Evolutionary conservation across 108 stramenopile species (phyloP).

Genomic region (Epithemia pelagica): DNA sequence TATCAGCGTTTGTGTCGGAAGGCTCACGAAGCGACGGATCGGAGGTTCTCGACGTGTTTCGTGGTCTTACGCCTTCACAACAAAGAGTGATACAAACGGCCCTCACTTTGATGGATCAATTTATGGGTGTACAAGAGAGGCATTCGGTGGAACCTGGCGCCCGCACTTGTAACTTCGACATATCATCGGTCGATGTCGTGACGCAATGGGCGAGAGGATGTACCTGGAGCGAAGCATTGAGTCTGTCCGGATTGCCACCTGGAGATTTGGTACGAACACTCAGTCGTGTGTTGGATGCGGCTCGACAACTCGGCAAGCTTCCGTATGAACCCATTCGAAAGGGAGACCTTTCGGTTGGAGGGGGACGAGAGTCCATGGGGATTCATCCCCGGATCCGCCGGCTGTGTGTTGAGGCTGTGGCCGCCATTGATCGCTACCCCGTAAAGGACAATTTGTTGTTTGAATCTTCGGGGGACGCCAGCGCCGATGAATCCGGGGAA

Average conservation of each 20-base stretch:
- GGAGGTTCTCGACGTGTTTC: slow-evolving; percentile 47
- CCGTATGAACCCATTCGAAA: slow-evolving; percentile 51
- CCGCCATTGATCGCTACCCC: slow-evolving; percentile 68
- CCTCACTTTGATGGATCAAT: slow-evolving; percentile 49
- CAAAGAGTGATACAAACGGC: slow-evolving; percentile 66
- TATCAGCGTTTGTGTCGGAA: slow-evolving; percentile 63
- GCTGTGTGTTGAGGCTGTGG: slow-evolving; percentile 60
- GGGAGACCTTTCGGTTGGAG: slow-evolving; percentile 22
- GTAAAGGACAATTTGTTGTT: slow-evolving; percentile 78
- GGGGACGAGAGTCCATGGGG: slow-evolving; percentile 33
- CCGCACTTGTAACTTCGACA: slow-evolving; percentile 50
- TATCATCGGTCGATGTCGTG: slow-evolving; percentile 59
- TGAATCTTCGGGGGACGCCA: slow-evolving; percentile 38
- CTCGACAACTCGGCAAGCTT: slow-evolving; percentile 66
- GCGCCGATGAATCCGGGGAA: slow-evolving; percentile 13
- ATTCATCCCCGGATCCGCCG: slow-evolving; percentile 60
- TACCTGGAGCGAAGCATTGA: slow-evolving; percentile 67
- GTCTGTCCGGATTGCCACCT: slow-evolving; percentile 64
- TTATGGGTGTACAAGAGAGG: slow-evolving; percentile 62
- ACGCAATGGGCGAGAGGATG: slow-evolving; percentile 76
- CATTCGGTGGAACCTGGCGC: slow-evolving; percentile 45
- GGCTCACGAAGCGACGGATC: slow-evolving; percentile 32
- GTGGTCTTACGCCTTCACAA: slow-evolving; percentile 38
- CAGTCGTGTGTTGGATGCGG: slow-evolving; percentile 65
- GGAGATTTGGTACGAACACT: slow-evolving; percentile 72